Percentiles rank a stretch among this genome's conserved stretches.
These are phyloP conservation scores for Vigna reflexopilosa DNA, from an alignment of 306 rosid genomes.

Conservation along the genomic window DNA sequence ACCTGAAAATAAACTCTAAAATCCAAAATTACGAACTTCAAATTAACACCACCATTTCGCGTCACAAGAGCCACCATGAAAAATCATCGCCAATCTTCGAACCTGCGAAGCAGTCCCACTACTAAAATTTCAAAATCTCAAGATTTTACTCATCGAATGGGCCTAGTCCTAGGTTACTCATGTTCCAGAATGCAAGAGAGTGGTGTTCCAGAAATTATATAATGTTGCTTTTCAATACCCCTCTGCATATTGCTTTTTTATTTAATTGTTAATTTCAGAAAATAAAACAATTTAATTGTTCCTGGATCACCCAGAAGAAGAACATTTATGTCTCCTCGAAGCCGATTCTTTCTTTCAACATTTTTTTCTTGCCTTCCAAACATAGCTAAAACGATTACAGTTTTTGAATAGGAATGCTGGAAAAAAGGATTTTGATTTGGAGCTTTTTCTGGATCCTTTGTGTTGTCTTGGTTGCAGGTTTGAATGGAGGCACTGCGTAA, in stretches of 20 bases:
- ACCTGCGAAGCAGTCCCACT: too few species aligned
- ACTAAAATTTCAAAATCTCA: too few species aligned
- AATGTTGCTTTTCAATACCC: neutral
- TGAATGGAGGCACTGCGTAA: too few species aligned
- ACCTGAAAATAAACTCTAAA: too few species aligned
- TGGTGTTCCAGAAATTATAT: slow-evolving; percentile 50
- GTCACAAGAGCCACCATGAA: too few species aligned
- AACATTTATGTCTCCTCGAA: slow-evolving; percentile 93
- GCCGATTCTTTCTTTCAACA: slow-evolving; percentile 85
- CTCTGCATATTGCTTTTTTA: neutral
- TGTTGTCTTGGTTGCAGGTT: too few species aligned
- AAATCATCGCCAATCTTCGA: too few species aligned
- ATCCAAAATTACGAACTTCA: too few species aligned
- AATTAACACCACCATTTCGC: too few species aligned
- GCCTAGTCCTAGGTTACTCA: slow-evolving; percentile 89
- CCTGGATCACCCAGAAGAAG: slow-evolving; percentile 99
- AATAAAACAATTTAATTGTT: slow-evolving; percentile 38
- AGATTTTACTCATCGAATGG: slow-evolving; percentile 45
- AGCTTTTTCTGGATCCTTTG: too few species aligned
- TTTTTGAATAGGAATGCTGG: too few species aligned
- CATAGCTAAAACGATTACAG: slow-evolving; percentile 96
- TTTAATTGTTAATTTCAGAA: neutral
- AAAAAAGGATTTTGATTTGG: too few species aligned
- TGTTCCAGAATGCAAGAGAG: slow-evolving; percentile 80
- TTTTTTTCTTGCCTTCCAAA: slow-evolving; percentile 98